Conservation (phyloP, 1,284 basidiomycete species). For the Microbotryomycetes sp. region DNA sequence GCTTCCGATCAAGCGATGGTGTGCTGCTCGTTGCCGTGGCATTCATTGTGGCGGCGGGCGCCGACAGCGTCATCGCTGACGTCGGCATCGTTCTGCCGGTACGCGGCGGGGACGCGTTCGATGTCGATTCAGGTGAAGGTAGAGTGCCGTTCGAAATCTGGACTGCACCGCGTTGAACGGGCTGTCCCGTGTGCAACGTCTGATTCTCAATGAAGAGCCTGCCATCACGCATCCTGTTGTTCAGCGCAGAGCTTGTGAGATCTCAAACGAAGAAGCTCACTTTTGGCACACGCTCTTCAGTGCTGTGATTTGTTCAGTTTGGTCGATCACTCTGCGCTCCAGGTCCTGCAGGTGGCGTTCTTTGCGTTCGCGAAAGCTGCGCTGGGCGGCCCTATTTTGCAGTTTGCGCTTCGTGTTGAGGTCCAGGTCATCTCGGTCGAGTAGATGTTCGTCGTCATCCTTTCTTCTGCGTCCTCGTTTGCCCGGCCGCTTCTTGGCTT, state of each 20-base stretch:
- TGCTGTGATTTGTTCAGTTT: constrained; percentile 8
- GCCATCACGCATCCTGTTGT: too few relatives aligned
- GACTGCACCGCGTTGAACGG: too few relatives aligned
- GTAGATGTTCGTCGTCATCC: not conserved
- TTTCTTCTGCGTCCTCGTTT: constrained; percentile 20
- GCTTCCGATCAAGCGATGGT: too few relatives aligned
- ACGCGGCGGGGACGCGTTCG: not conserved
- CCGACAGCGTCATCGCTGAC: not conserved
- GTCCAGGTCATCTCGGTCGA: constrained; percentile 13
- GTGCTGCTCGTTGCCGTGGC: too few relatives aligned
- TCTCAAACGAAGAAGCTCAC: not conserved
- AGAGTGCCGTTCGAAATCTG: not conserved
- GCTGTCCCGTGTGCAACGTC: not conserved
- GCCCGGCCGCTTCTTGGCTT: not conserved
- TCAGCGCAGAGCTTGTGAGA: constrained; percentile 12
- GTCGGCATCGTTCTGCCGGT: not conserved
- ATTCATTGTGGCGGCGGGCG: not conserved
- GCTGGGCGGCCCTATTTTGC: constrained; percentile 28
- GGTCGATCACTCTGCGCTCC: constrained; percentile 13
- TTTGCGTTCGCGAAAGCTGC: constrained; percentile 29
- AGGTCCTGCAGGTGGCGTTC: constrained; percentile 21
- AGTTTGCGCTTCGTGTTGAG: constrained; percentile 25
- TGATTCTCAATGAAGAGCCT: not conserved
- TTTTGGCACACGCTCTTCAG: not conserved
- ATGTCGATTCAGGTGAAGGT: not conserved